Evolutionary conservation across 2,329 filamentous ascomycete species (phyloP), one percentile per base, ranked within the genome.

Genomic region (Fusarium mundagurra): DNA sequence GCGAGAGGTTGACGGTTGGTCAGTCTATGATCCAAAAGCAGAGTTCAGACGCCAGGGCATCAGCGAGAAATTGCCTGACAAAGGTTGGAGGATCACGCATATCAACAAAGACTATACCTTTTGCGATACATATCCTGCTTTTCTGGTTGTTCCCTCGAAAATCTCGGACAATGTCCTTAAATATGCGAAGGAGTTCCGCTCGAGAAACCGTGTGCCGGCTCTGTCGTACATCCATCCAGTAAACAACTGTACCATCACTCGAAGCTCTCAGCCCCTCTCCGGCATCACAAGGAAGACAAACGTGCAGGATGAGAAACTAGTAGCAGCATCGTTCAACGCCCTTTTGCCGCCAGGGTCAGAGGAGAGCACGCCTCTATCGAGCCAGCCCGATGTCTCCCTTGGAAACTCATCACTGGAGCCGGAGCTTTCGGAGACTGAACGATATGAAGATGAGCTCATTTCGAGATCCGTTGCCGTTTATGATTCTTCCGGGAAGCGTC

Each of bases 161-260:
- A 97, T 99, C 76, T 98, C 96, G n/a, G 96, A 99, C 83, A 98
- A 96, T 79, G 95, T 96, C 54, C 89, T 99, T 57, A 98, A 98
- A 80, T 97, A 99, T 80, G 96, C 95, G 33, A 93, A 92, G 67
- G 90, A 92, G 71, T 98, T 97, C 83, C 93, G 96, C 59, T 98
- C 96, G 2, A 91, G 95, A 68, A 91, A 92, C 72, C 92, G 96
- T 69, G 95, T 99, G 82, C 96, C 96, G 4, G 93, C 92, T 8
- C 85, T 99, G 44, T 95, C 95, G 29, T 99, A 99, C 82, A 90
- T 98, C n/a, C 96, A 99, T 82, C 94, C 94, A 1, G 88, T 98
- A 78, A 99, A 98, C 81, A 98, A 97, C 81, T 98, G 96, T 82
- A 96, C 95, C 31, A 98, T 99, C 73, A 98, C 96, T 5, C 90